Base-by-base conservation (phyloP, 1,139 yeast genomes). In the Kodamaea anthophila region DNA sequence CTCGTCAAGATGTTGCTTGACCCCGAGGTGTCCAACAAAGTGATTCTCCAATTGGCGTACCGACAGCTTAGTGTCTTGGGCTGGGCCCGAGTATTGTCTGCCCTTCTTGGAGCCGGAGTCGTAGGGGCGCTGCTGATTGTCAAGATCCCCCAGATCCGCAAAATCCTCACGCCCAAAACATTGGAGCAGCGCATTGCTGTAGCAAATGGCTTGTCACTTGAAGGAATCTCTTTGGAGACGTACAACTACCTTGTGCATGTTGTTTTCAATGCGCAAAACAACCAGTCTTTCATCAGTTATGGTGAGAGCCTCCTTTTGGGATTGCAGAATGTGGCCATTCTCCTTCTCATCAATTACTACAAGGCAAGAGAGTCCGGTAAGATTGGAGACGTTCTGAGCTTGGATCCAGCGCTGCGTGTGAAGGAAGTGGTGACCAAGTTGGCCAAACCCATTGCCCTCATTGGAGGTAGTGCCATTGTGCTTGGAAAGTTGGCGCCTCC, bases 271-370 rank as follows among this genome's bases (percentile, higher is more conserved):
- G 38, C 47, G 23, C 67, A 61, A 29, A 54, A 55, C 34, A 42
- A 51, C 15, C 60, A 58, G 32, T 51, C 58, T 28, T 66, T 66
- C 36, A 46, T 62, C 30, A 57, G 58, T 32, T 66, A 65, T 40
- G 73, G 73, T 5, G 73, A 66, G 41, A 51, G 65, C 18, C 43
- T 60, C 24, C 50, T 65, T 23, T 41, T 65, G 27, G 70, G 70
- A 2, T 33, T 64, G 13, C 73, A 66, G 38, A 64, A 66, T 40
- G 50, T 56, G 6, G 57, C 48, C 13, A 55, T 66, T 21, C 53
- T 65, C 23, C 47, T 64, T 15, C 49, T 66, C 29, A 52, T 65
- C 33, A 49, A 59, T 36, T 66, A 55, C 41, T 66, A 63, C 44
- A 47, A 56, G 18, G 42, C 50, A 24, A 43, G 56, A 13, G 54